These are phyloP conservation scores for Begonia loranthoides DNA, from an alignment of 306 rosid species.

Conservation along the genomic window DNA sequence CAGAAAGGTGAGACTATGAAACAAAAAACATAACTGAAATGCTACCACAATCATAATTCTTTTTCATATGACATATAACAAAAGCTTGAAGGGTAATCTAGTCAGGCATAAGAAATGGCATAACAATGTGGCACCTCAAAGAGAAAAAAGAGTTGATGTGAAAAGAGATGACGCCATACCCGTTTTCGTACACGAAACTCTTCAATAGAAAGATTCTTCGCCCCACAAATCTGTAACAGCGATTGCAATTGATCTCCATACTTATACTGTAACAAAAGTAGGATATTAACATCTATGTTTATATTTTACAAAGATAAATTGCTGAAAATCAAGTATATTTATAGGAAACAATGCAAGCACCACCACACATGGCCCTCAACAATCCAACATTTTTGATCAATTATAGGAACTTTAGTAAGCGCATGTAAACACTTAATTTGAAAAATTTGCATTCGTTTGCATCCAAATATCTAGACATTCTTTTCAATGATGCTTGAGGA, in stretches of 20 bases:
- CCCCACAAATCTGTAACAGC: slow-evolving; percentile 62
- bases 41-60: background rate
- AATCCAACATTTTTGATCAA: background rate
- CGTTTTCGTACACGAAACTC: slow-evolving; percentile 44
- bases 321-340: background rate
- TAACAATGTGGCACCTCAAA: background rate
- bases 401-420: too few species aligned
- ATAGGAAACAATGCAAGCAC: background rate
- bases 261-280: slow-evolving; percentile 37
- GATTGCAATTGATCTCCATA: slow-evolving; percentile 42
- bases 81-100: background rate
- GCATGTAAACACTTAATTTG: too few species aligned
- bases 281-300: slow-evolving; percentile 7
- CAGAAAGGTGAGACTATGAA: too few species aligned
- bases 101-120: background rate
- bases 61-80: too few species aligned
- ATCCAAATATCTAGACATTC: too few species aligned
- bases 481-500: too few species aligned
- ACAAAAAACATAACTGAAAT: background rate
- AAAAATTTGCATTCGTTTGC: too few species aligned
- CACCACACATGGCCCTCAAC: background rate
- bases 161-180: slow-evolving; percentile 25
- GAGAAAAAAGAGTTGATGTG: background rate
- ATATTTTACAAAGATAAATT: slow-evolving; percentile 1
- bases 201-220: slow-evolving; percentile 37